A percentile compares a stretch with the other conserved stretches of the same genome.
phyloP scores from a whole-genome alignment of 352 stramenopile genomes.

The Globisporangium paddicum region DNA sequence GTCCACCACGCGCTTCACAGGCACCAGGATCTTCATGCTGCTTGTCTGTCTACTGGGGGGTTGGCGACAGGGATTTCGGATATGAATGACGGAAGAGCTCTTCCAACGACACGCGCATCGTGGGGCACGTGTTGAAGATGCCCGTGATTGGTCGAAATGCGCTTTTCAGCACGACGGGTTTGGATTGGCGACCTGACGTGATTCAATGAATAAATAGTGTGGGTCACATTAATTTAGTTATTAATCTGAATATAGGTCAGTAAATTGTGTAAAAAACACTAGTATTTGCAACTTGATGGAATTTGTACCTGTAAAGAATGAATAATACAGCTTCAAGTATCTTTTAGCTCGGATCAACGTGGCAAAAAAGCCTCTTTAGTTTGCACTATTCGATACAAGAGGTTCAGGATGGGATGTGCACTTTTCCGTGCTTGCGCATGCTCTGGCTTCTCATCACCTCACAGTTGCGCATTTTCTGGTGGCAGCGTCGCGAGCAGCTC shows the following conservation, averaged over 20 bases:
- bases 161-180: not conserved
- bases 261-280: not conserved
- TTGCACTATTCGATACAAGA: not conserved
- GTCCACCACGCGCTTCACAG: conserved; percentile 97
- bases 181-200: conserved; percentile 4
- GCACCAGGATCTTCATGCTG: conserved; percentile 91
- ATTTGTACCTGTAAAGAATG: not conserved
- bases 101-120: not conserved
- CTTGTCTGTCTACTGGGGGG: not conserved
- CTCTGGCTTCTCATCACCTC: not conserved
- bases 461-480: conserved; percentile 13
- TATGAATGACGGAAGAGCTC: not conserved
- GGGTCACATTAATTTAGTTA: not conserved
- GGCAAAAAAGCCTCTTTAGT: too few relatives aligned
- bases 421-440: conserved; percentile 2
- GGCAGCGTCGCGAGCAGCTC: conserved; percentile 2
- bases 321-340: too few relatives aligned
- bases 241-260: not conserved
- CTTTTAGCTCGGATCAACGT: too few relatives aligned
- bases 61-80: not conserved
- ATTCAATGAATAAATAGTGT: not conserved
- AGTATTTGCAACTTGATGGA: not conserved
- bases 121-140: conserved; percentile 22
- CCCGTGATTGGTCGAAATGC: conserved; percentile 1
- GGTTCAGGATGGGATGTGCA: not conserved